Evolutionary conservation across 129 eudicot species (phyloP).

Genomic region (Chrysanthemum lavandulifolium): DNA sequence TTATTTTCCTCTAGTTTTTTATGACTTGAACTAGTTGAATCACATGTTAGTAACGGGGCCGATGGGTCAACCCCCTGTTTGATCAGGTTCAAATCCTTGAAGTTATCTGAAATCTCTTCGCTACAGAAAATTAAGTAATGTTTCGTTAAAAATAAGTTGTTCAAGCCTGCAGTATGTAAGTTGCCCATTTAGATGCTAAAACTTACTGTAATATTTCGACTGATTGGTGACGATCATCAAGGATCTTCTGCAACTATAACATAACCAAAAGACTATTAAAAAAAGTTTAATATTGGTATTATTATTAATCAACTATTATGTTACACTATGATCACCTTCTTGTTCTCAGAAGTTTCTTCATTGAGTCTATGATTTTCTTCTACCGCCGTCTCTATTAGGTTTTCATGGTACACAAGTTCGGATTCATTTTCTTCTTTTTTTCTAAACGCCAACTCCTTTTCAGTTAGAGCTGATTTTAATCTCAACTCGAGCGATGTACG

Average conservation of each 20-base stretch:
- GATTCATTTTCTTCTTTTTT: slow-evolving; percentile 47
- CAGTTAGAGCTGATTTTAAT: slow-evolving; percentile 19
- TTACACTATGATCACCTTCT: slow-evolving; percentile 40
- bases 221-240: slow-evolving; percentile 37
- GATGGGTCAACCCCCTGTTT: no score
- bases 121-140: no score
- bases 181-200: no score
- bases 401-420: slow-evolving; percentile 46
- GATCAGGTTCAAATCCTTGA: no score
- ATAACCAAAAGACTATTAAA: no score
- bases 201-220: no score
- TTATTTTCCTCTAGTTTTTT: no score
- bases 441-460: slow-evolving; percentile 40
- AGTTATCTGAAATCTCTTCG: no score
- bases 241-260: slow-evolving; percentile 64
- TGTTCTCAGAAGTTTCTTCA: slow-evolving; percentile 66
- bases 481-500: slow-evolving; percentile 39
- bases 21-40: no score
- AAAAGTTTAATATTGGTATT: not conserved
- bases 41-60: no score
- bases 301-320: not conserved
- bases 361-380: slow-evolving; percentile 50
- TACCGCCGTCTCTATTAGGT: slow-evolving; percentile 48
- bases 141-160: no score
- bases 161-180: no score